Evolutionary conservation across 768 basidiomycete genomes (phyloP).

Genomic region (Pleurotus sapidus): DNA sequence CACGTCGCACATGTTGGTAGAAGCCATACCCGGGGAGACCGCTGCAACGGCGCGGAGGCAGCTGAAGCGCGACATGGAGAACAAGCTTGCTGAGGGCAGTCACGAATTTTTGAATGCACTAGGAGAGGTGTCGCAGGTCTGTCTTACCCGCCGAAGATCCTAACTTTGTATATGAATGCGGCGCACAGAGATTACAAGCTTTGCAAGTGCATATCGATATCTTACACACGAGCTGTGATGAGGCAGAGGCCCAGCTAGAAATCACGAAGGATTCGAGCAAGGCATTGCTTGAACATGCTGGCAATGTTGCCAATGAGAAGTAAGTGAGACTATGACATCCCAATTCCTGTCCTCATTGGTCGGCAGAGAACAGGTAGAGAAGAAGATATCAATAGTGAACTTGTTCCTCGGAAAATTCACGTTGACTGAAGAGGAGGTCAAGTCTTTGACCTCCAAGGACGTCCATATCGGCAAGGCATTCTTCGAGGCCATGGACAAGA

Average conservation of each 20-base stretch:
- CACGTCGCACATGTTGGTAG: slow-evolving; percentile 19
- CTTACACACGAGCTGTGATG: slow-evolving; percentile 82
- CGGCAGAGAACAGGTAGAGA: slow-evolving; percentile 63
- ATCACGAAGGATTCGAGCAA: slow-evolving; percentile 77
- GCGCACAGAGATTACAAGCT: slow-evolving; percentile 73
- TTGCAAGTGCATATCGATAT: slow-evolving; percentile 73
- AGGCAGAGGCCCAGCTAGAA: slow-evolving; percentile 74
- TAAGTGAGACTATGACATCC: slow-evolving; percentile 23
- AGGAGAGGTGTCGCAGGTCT: slow-evolving; percentile 85
- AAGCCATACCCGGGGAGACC: slow-evolving; percentile 51
- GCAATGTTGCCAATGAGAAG: slow-evolving; percentile 73
- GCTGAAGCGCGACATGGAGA: slow-evolving; percentile 83
- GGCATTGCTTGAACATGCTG: slow-evolving; percentile 79
- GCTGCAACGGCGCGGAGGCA: slow-evolving; percentile 76
- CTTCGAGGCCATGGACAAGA: slow-evolving; percentile 86
- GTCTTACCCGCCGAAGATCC: slow-evolving; percentile 24
- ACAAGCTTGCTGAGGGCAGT: slow-evolving; percentile 78
- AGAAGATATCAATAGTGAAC: slow-evolving; percentile 68
- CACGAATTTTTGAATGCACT: slow-evolving; percentile 81
- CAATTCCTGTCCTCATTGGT: slow-evolving; percentile 1
- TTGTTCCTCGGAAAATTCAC: slow-evolving; percentile 88
- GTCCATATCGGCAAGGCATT: slow-evolving; percentile 71
- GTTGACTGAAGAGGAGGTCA: slow-evolving; percentile 66
- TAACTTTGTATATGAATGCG: slow-evolving; percentile 3
- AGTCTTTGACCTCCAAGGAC: slow-evolving; percentile 75